These are phyloP conservation scores for Aspergillus bertholletiae DNA, from an alignment of 495 filamentous ascomycete species.

Conservation along the genomic window DNA sequence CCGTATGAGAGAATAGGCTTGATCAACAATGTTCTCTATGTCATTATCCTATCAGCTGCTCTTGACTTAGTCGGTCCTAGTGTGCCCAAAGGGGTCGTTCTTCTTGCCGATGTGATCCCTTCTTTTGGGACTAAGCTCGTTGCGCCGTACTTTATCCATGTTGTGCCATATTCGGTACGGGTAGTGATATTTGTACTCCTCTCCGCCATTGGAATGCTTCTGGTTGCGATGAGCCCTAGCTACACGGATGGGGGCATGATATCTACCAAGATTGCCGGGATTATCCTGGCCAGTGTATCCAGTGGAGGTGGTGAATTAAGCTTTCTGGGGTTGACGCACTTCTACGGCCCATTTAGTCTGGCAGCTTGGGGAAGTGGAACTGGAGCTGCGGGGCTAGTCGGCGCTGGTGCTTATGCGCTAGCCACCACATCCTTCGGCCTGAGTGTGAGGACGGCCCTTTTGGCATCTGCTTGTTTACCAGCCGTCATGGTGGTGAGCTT, in stretches of 20 bases:
- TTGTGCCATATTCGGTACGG: slow-evolving; percentile 72
- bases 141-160: slow-evolving; percentile 90
- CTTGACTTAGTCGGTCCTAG: slow-evolving; percentile 86
- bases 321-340: slow-evolving; percentile 89
- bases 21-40: slow-evolving; percentile 97
- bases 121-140: slow-evolving; percentile 83
- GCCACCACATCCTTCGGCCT: slow-evolving; percentile 76
- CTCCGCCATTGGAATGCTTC: slow-evolving; percentile 79
- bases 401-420: slow-evolving; percentile 81
- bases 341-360: slow-evolving; percentile 84
- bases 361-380: slow-evolving; percentile 94
- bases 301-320: slow-evolving; percentile 84
- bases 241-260: slow-evolving; percentile 59
- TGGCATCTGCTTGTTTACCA: slow-evolving; percentile 75
- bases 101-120: slow-evolving; percentile 88
- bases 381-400: slow-evolving; percentile 82
- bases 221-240: slow-evolving; percentile 73
- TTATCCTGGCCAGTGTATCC: slow-evolving; percentile 79
- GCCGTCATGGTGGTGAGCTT: slow-evolving; percentile 80
- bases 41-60: slow-evolving; percentile 93
- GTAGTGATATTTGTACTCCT: slow-evolving; percentile 67
- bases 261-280: slow-evolving; percentile 71
- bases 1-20: slow-evolving; percentile 57
- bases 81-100: slow-evolving; percentile 85
- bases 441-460: slow-evolving; percentile 64